Evolutionary conservation across 2,329 filamentous ascomycete genomes (phyloP).

Genomic region (Phyllosticta citriasiana): DNA sequence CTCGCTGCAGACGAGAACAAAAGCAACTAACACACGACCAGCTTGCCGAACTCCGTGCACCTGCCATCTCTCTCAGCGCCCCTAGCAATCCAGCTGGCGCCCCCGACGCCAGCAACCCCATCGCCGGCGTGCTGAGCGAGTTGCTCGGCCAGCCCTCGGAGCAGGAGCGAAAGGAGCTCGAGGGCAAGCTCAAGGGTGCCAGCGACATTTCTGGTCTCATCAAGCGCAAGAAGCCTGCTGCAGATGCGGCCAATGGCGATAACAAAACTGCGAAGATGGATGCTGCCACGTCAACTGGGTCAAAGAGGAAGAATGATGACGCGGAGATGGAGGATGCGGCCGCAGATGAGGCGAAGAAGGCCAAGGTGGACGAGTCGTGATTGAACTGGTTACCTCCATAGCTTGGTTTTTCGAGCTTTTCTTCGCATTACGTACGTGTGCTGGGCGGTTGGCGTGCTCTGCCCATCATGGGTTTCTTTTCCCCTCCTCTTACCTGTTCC

Average conservation of each 20-base stretch:
- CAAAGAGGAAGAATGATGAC: constrained; percentile 7
- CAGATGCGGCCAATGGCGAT: constrained; percentile 6
- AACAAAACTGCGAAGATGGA: background rate
- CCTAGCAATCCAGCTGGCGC: constrained; percentile 41
- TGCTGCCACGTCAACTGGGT: background rate
- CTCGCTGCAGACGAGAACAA: background rate
- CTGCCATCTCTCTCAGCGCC: constrained; percentile 48
- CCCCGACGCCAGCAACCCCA: constrained; percentile 35
- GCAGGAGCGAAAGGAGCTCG: constrained; percentile 53
- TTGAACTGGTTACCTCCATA: too few species aligned
- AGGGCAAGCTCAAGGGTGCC: constrained; percentile 63
- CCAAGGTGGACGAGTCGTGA: background rate
- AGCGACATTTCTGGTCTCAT: constrained; percentile 67
- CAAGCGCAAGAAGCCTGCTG: constrained; percentile 47
- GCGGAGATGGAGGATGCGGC: constrained; percentile 12
- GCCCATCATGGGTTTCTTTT: too few species aligned
- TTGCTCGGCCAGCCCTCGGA: constrained; percentile 52
- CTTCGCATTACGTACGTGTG: too few species aligned
- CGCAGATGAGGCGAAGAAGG: background rate
- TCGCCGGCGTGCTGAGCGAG: constrained; percentile 53
- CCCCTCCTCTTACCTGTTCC: too few species aligned
- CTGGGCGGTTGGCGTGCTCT: too few species aligned
- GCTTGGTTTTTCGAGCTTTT: too few species aligned
- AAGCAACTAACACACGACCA: constrained; percentile 23
- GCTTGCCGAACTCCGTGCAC: constrained; percentile 59